These are phyloP conservation scores for Teratosphaeriaceae sp. DNA, from an alignment of 2,329 filamentous ascomycete species.

Conservation along the genomic window DNA sequence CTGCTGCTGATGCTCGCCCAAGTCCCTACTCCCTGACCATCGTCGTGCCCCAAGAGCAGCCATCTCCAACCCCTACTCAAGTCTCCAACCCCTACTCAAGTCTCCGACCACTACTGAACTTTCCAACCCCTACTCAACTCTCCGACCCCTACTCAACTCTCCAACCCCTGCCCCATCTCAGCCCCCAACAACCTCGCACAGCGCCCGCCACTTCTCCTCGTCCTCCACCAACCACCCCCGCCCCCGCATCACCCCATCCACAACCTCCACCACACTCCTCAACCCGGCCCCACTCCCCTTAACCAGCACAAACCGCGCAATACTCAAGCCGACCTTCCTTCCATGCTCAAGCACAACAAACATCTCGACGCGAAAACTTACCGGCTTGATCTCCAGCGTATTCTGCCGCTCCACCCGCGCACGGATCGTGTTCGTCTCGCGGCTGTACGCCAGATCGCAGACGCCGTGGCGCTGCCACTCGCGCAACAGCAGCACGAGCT, in stretches of 20 bases:
- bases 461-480: constrained; percentile 77
- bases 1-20: no score
- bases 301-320: constrained; percentile 82
- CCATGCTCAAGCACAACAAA: constrained; percentile 87
- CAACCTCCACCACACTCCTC: constrained; percentile 70
- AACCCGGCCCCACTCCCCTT: constrained; percentile 89
- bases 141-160: no score
- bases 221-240: constrained; percentile 62
- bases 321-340: constrained; percentile 65
- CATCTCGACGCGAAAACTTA: constrained; percentile 80
- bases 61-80: no score
- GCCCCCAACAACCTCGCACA: constrained; percentile 35
- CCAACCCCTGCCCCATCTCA: constrained; percentile 8
- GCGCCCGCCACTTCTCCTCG: constrained; percentile 36
- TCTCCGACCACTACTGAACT: no score
- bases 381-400: constrained; percentile 74
- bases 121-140: no score
- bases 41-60: no score
- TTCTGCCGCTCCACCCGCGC: constrained; percentile 71
- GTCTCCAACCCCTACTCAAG: no score
- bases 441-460: constrained; percentile 69
- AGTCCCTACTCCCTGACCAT: no score
- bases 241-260: constrained; percentile 61
- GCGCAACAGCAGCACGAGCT: constrained; percentile 65
- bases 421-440: constrained; percentile 70